Base-by-base conservation (phyloP, 768 basidiomycete species). In the Epithele typhae region DNA sequence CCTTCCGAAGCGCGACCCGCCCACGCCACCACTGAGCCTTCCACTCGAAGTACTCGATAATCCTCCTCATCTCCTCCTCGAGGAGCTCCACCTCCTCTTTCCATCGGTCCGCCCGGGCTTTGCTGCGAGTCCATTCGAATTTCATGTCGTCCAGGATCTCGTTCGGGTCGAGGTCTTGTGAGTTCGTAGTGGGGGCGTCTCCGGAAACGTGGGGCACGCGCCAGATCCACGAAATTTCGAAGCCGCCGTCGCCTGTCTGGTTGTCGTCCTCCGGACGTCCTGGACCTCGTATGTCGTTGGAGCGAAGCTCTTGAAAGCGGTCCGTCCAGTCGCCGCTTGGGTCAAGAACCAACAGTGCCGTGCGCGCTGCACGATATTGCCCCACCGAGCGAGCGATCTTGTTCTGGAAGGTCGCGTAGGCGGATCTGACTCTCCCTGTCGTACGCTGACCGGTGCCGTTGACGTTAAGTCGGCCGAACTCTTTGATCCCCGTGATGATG, bases 71-170 rank as follows among this genome's bases (percentile, higher is more conserved):
- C 49, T 71, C 69, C 43, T 69, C 69, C 12, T 52, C 40, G 0
- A 71, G 48, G 6, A 70, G 54, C 0, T 57, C 21, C n/a, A 62
- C 61, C 43, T 72, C 68, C 44, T 72, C 68, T 18, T 54, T 54
- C 66, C 67, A 70, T 0, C 64, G 55, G 37, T 62, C 50, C 1
- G 62, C 63, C 0, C 64, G 51, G 0, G 67, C 68, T 1, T 57
- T 40, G 1, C 57, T 53, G 38, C 61, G 66, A 22, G 42, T 42
- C 51, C 51, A 52, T 18, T 52, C 46, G n/a, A 47, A 34, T 4
- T 25, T 33, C 24, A 47, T 44, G 21, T 27, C 36, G 6, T 40
- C 37, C 12, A 35, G 36, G n/a, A n/a, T n/a, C 10, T 49, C 33
- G 3, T 32, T 24, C 22, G 40, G n/a, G n/a, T n/a, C n/a, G n/a